Base-by-base conservation (phyloP, 257 asterid species). In the Asclepias syriaca region DNA sequence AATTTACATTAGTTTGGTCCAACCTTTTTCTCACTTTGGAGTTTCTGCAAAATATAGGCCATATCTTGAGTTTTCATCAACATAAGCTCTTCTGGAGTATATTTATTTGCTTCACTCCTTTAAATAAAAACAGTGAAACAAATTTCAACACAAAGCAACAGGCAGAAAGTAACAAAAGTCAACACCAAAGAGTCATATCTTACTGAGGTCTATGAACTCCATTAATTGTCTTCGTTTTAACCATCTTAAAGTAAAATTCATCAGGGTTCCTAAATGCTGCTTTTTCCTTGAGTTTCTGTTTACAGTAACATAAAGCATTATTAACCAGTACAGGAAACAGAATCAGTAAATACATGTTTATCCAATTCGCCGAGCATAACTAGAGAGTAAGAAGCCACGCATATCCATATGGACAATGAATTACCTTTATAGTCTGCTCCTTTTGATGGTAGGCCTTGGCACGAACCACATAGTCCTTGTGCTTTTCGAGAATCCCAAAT, bases 1-100 rank as follows among this genome's bases (percentile, higher is more conserved):
- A 16, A 24, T 32, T n/a, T 65, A 45, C 32, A 39, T 39, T 40
- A 9, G 51, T 37, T 19, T 5, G 11, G 24, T 64, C 27, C 22
- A 54, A 93, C 98, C 94, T 88, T 93, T 73, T 89, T 93, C 71
- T 93, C 98, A 53, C 96, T n/a, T 76, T 91, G 98, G 79, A 91
- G 84, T 77, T 93, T 93, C 87, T 85, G 96, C 75, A 82, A 57
- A 66, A 89, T 82, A 74, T 93, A 93, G 59, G 96, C 92, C 76
- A 86, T 86, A 76, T 91, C 98, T 77, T 89, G 96, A 4, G 97
- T 89, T 87, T 91, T 91, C 98, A 93, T 93, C 79, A 93, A 68
- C 96, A 87, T 82, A 77, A 89, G 96, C 75, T 89, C 98, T 45
- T 91, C 96, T 14, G 61, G 73, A 34, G 96, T 77, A 75, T 89